These are phyloP conservation scores for Camellia granthamiana DNA, from an alignment of 148 eudicot genomes.

Conservation along the genomic window DNA sequence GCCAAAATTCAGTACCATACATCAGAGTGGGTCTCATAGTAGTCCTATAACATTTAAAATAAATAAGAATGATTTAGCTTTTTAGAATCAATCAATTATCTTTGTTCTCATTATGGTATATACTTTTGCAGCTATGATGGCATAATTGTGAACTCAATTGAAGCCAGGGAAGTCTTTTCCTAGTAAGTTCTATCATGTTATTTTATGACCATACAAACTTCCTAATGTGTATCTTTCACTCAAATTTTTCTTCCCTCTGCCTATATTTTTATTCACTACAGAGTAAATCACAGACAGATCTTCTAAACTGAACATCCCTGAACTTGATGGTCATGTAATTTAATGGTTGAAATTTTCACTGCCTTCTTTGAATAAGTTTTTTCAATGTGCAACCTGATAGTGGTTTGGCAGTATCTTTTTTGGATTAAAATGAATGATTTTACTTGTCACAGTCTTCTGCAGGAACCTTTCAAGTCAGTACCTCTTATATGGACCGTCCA, in stretches of 20 bases:
- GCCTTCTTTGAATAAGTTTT: slow-evolving; percentile 7
- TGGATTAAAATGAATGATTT: slow-evolving; percentile 30
- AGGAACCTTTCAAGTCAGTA: slow-evolving; percentile 58
- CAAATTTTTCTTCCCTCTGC: neutral
- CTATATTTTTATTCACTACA: neutral
- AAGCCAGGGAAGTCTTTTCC: slow-evolving; percentile 52
- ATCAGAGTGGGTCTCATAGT: too few relatives aligned
- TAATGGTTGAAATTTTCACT: neutral
- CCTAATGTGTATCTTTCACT: neutral
- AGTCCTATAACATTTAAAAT: too few relatives aligned
- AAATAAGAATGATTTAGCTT: slow-evolving; percentile 11
- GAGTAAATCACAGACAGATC: neutral
- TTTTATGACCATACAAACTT: neutral
- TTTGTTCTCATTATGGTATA: slow-evolving; percentile 7
- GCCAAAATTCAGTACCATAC: too few relatives aligned
- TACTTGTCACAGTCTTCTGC: slow-evolving; percentile 66
- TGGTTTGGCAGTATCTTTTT: neutral
- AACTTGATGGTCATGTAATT: neutral
- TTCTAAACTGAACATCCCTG: neutral
- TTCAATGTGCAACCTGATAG: neutral
- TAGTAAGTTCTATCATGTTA: slow-evolving; percentile 36
- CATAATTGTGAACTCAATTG: slow-evolving; percentile 69
- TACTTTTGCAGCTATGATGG: slow-evolving; percentile 78
- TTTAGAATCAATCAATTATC: neutral
- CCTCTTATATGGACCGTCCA: slow-evolving; percentile 59